Conservation (phyloP, 495 filamentous ascomycete genomes). For the Parachaetomium inaequale region DNA sequence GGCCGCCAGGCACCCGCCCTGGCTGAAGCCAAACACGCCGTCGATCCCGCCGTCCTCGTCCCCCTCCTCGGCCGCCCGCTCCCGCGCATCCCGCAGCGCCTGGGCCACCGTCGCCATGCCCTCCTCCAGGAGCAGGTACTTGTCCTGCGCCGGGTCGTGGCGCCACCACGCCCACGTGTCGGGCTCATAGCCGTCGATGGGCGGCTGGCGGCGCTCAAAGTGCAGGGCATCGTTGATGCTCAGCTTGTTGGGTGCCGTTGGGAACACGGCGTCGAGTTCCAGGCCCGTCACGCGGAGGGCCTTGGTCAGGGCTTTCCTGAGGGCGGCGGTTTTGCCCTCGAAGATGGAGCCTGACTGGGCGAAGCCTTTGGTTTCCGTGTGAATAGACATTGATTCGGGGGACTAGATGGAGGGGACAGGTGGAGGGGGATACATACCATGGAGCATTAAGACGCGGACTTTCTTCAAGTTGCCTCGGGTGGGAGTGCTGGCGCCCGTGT, state of each 20-base stretch:
- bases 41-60: slow-evolving; percentile 42
- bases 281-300: slow-evolving; percentile 59
- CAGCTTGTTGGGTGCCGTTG: slow-evolving; percentile 60
- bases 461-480: slow-evolving; percentile 27
- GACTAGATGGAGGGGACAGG: too few species aligned
- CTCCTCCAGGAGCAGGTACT: slow-evolving; percentile 62
- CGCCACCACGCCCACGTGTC: slow-evolving; percentile 86
- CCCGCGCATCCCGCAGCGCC: slow-evolving; percentile 38
- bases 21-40: slow-evolving; percentile 72
- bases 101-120: slow-evolving; percentile 60
- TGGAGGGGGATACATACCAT: slow-evolving; percentile 41
- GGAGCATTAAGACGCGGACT: slow-evolving; percentile 57
- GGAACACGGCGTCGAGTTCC: slow-evolving; percentile 55
- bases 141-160: slow-evolving; percentile 53
- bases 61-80: slow-evolving; percentile 30
- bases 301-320: slow-evolving; percentile 77
- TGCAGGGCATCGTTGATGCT: slow-evolving; percentile 67
- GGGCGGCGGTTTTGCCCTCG: slow-evolving; percentile 81
- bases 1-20: slow-evolving; percentile 62
- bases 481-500: not conserved
- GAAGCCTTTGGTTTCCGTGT: slow-evolving; percentile 54
- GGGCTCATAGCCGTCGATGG: slow-evolving; percentile 24
- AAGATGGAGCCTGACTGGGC: slow-evolving; percentile 88
- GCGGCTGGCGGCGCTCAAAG: slow-evolving; percentile 37
- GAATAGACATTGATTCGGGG: slow-evolving; percentile 7